Base-by-base conservation (phyloP, 2,329 filamentous ascomycete genomes). In the Diatrype stigma region DNA sequence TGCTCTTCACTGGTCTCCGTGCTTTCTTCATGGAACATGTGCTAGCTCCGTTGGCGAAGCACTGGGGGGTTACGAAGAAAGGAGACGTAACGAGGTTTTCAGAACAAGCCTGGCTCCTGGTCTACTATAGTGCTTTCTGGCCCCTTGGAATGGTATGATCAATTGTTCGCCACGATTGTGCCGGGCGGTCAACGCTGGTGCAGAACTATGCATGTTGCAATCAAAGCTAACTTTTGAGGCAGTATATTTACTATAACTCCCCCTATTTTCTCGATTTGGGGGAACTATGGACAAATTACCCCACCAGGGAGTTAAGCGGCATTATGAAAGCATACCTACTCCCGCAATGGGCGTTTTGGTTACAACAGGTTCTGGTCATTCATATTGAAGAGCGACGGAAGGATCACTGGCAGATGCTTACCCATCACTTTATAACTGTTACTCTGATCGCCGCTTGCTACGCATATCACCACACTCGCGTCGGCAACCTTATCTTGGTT, bases 391-490 rank as follows among this genome's bases (percentile, higher is more conserved):
- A 95, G 72, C 84, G 88, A 58, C 83, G 94, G 63, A 97, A 97
- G 73, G 94, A 99, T 63, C 87, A 96, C 71, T 88, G 84, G 75
- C 93, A 97, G 71, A 97, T 97, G 94, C 84, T 97, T 60, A 86
- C 84, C 17, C 94, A 97, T 70, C 94, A 99, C 73, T 82, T 96
- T 66, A 85, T 97, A 67, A 99, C 94, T 19, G 89, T 86, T 63
- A 75, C 78, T 5, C 82, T 99, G 42, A 85, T 99, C 57, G 84
- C 85, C 51, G 80, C 85, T 30, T 93, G 88, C 57, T 97, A 97
- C 68, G 82, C 85, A 58, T 96, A 95, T 68, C 86, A 93, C 65
- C 85, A 90, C 65, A 95, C 87, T 51, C 87, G 89, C 45, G 89
- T 96, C 26, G 93, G 90, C 49, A 94, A 92, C 64, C 80, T 96